These are phyloP conservation scores for Phoenix roebelenii DNA, from an alignment of 176 grass and related monocot genomes.

Conservation along the genomic window DNA sequence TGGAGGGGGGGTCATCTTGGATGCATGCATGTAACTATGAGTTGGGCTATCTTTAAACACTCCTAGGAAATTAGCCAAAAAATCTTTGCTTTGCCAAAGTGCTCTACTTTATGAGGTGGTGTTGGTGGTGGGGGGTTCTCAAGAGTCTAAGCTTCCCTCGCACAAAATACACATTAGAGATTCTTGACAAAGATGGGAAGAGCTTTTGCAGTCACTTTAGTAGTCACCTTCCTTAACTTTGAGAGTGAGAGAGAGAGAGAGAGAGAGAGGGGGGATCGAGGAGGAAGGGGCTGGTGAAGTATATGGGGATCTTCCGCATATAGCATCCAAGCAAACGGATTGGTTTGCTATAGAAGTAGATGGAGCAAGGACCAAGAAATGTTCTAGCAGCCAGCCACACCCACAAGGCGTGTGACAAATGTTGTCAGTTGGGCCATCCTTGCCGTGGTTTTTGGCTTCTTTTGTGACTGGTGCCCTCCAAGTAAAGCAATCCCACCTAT, in stretches of 20 bases:
- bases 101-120: slow-evolving; percentile 30
- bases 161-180: slow-evolving; percentile 17
- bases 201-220: slow-evolving; percentile 4
- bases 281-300: background rate
- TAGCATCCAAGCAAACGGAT: slow-evolving; percentile 17
- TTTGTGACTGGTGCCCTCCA: slow-evolving; percentile 20
- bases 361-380: slow-evolving; percentile 23
- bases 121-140: slow-evolving; percentile 17
- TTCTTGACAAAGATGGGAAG: slow-evolving; percentile 11
- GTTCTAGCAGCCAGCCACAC: background rate
- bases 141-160: background rate
- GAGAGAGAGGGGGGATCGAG: background rate
- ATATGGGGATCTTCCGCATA: background rate
- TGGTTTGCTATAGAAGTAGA: slow-evolving; percentile 23
- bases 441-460: too few relatives aligned
- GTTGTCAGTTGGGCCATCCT: too few relatives aligned
- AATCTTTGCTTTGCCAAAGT: slow-evolving; percentile 35
- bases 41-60: slow-evolving; percentile 34
- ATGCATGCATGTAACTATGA: slow-evolving; percentile 25
- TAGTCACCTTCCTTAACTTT: too few relatives aligned
- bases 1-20: slow-evolving; percentile 12
- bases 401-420: background rate
- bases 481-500: background rate
- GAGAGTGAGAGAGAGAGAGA: background rate
- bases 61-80: slow-evolving; percentile 1